Evolutionary conservation across 2,329 filamentous ascomycete species (phyloP), one percentile per base, ranked within the genome.

Genomic region (Didymella keratinophila): DNA sequence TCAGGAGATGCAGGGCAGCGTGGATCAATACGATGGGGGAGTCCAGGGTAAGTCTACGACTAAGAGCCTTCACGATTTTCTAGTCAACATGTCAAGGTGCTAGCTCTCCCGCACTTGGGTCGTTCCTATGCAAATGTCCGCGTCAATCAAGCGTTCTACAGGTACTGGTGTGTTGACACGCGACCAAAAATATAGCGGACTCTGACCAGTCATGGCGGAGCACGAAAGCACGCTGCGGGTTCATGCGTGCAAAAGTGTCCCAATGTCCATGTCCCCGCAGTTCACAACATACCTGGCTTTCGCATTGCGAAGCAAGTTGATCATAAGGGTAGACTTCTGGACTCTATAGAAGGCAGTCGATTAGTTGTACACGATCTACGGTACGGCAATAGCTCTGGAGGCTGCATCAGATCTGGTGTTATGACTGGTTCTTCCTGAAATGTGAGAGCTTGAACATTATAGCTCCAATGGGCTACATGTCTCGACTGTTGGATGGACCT

Each of bases 161-260:
- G 64, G 57, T 43, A 47, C 43, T 66, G 66, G 54, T 69, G 69
- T 65, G 62, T 52, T 67, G 70, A 67, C 71, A 73, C 71, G 68
- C 71, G 71, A 75, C 70, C 68, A 66, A 25, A 25, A 59, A 51
- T 46, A 52, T 46, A 25, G 30, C 52, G 52, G 36, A 52, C 46
- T 36, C 51, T 58, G 57, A 55, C 71, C 69, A 73, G 63, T 75
- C 66, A 75, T 66, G 65, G 56, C 63, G 48, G 52, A 64, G 48
- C 58, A 57, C 45, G 36, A 58, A 63, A 61, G 70, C 71, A 76
- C 72, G 63, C 73, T 77, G 65, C 76, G 76, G 54, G 71, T 77
- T 63, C 73, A 77, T 53, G 65, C 73, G 10, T 64, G 64, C 61
- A 73, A 72, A 72, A 21, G 69, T 60, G 16, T 54, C 67, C 42